A percentile compares a stretch with the other conserved stretches of the same genome.
Evolutionary conservation across 2,329 filamentous ascomycete genomes (phyloP).

Genomic region (Pseudogymnoascus pannorum): DNA sequence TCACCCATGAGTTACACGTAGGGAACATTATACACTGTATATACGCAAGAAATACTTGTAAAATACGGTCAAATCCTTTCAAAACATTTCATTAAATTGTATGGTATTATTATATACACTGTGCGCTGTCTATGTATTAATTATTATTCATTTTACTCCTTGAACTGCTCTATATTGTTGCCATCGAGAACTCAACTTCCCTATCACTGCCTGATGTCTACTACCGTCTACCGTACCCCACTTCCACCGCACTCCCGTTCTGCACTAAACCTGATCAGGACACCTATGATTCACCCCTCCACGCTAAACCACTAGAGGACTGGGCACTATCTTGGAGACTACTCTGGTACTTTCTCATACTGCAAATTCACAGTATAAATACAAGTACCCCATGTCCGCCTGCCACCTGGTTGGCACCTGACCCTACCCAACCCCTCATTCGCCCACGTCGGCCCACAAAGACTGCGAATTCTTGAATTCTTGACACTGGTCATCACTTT

Average conservation of each 20-base stretch:
- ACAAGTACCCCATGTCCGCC: conserved; percentile 1
- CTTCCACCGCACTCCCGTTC: background rate
- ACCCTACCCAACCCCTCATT: conserved; percentile 6
- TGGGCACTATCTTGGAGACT: background rate
- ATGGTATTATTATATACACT: too few species aligned
- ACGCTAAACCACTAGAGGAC: background rate
- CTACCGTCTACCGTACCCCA: conserved; percentile 4
- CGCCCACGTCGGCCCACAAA: background rate
- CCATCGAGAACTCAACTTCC: background rate
- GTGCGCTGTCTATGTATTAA: background rate
- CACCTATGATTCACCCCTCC: conserved; percentile 7
- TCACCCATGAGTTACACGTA: background rate
- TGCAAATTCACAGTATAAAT: background rate
- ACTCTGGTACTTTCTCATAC: background rate
- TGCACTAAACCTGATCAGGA: background rate
- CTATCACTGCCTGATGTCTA: conserved; percentile 4
- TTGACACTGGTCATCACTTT: background rate
- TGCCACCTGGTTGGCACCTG: conserved; percentile 8
- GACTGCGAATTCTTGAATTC: conserved; percentile 1
- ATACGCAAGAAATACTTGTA: background rate
- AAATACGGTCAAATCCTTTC: background rate
- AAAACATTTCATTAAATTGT: too few species aligned
- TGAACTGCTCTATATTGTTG: background rate
- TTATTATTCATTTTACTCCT: background rate
- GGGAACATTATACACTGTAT: too few species aligned